Evolutionary conservation across 2,329 filamentous ascomycete genomes (phyloP), one percentile per base, ranked within the genome.

Genomic region (Trichoderma brevicompactum): DNA sequence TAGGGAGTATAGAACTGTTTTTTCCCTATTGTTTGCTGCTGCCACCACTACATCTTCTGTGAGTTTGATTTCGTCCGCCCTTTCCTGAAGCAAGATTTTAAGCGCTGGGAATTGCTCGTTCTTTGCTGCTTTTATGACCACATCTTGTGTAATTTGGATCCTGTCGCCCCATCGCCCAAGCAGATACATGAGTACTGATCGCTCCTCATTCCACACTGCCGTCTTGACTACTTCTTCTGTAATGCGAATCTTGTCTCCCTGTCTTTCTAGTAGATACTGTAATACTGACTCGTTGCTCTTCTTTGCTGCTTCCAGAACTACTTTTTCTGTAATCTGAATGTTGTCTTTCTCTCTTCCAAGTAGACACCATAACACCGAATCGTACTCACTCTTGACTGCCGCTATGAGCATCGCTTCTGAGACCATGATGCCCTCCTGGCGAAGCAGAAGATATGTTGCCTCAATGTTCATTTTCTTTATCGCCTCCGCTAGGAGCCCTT

Each of bases 291-390:
- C 48, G 23, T 40, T 44, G 40, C 23, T 44, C 28, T 44, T 63
- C 12, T 1, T n/a, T 12, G 60, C 17, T 7, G 60, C 60, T 10
- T 28, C 32, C 6, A 28, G 17, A 28, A 54, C 49, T 4, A 63
- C n/a, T 9, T 5, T 36, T 41, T 63, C 49, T 13, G 49, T 46
- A 7, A 63, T 63, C 9, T 3, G 60, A 19, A 63, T 38, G 38
- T 28, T 7, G 12, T 54, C 59, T 36, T 60, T 43, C 23, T 50
- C 49, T 63, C 60, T 53, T n/a, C 50, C 49, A n/a, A 63, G 41
- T n/a, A 63, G 7, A 32, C 46, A 54, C 50, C 49, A 52, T 6
- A 54, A 7, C 12, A 28, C 32, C 36, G 48, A 49, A 34, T 19
- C 34, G 38, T 52, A 48, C 6, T 34, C 13, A 12, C 19, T 53